phyloP scores from a whole-genome alignment of 2,329 filamentous ascomycete genomes.

The Exophiala lecanii-corni region DNA sequence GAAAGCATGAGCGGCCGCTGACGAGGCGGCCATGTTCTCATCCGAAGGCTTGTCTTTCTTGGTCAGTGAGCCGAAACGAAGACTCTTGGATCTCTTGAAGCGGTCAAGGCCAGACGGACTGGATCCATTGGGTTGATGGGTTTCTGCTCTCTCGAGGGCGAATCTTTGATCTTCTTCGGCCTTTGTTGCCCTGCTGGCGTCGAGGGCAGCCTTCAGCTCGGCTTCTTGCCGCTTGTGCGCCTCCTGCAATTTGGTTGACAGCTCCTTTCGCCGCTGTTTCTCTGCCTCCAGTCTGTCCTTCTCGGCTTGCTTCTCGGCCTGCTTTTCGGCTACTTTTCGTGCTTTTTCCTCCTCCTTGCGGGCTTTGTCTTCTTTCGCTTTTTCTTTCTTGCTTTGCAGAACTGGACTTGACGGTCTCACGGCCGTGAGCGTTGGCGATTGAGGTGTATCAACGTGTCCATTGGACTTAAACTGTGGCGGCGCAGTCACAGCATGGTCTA shows the following conservation, averaged over 20 bases:
- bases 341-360: slow-evolving; percentile 46
- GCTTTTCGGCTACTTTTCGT: slow-evolving; percentile 41
- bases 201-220: slow-evolving; percentile 59
- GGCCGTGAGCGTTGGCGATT: slow-evolving; percentile 19
- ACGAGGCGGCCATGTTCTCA: slow-evolving; percentile 9
- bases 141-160: slow-evolving; percentile 22
- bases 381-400: slow-evolving; percentile 63
- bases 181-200: slow-evolving; percentile 61
- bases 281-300: slow-evolving; percentile 57
- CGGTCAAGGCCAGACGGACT: slow-evolving; percentile 51
- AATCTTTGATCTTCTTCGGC: slow-evolving; percentile 47
- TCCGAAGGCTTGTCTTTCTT: slow-evolving; percentile 23
- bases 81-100: slow-evolving; percentile 57
- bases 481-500: slow-evolving; percentile 65
- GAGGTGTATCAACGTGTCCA: slow-evolving; percentile 22
- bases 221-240: slow-evolving; percentile 56
- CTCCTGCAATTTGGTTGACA: slow-evolving; percentile 54
- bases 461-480: slow-evolving; percentile 39
- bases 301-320: slow-evolving; percentile 49
- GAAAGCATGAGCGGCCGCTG: too few relatives aligned
- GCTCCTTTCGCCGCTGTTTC: slow-evolving; percentile 49
- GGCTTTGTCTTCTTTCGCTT: slow-evolving; percentile 54
- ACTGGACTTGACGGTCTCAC: slow-evolving; percentile 30
- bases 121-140: slow-evolving; percentile 11
- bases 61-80: slow-evolving; percentile 23